phyloP scores from a whole-genome alignment of 768 basidiomycete species.

The Pholiota microspora region DNA sequence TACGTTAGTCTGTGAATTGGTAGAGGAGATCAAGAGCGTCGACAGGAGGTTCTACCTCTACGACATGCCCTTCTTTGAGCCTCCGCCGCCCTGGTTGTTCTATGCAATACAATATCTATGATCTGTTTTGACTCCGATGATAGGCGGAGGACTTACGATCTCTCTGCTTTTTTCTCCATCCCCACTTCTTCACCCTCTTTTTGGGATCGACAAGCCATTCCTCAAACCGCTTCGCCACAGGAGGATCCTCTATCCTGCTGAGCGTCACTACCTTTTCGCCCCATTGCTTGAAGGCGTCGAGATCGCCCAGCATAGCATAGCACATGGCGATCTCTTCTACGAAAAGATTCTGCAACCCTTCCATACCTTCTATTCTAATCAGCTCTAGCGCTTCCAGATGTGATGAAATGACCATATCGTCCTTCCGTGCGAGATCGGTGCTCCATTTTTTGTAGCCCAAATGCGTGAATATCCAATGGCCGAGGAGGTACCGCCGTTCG shows the following conservation, averaged over 20 bases:
- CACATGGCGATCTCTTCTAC: slow-evolving; percentile 42
- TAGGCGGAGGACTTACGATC: slow-evolving; percentile 24
- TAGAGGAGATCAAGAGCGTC: not conserved
- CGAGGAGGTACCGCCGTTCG: slow-evolving; percentile 29
- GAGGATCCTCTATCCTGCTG: slow-evolving; percentile 29
- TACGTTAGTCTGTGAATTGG: not conserved
- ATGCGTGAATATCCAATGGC: slow-evolving; percentile 33
- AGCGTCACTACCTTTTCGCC: slow-evolving; percentile 29
- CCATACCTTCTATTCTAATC: slow-evolving; percentile 39
- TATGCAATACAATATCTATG: not conserved
- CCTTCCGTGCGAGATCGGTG: slow-evolving; percentile 36
- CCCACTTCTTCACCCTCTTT: slow-evolving; percentile 36
- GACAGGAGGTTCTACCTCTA: not conserved
- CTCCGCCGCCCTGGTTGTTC: not conserved
- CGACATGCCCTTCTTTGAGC: not conserved
- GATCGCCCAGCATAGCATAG: slow-evolving; percentile 39
- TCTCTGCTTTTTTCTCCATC: slow-evolving; percentile 38
- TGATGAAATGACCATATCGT: slow-evolving; percentile 36
- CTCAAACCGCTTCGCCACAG: slow-evolving; percentile 26
- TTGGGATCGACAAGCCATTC: slow-evolving; percentile 32
- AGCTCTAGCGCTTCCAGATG: slow-evolving; percentile 37
- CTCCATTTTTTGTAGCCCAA: slow-evolving; percentile 41
- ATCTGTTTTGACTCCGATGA: not conserved
- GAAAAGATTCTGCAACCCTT: slow-evolving; percentile 38
- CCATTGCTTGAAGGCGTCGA: slow-evolving; percentile 34